Percentiles rank a stretch among this genome's conserved stretches.
Conservation (phyloP, 1,284 basidiomycete species). For the Puccinia coronata region DNA sequence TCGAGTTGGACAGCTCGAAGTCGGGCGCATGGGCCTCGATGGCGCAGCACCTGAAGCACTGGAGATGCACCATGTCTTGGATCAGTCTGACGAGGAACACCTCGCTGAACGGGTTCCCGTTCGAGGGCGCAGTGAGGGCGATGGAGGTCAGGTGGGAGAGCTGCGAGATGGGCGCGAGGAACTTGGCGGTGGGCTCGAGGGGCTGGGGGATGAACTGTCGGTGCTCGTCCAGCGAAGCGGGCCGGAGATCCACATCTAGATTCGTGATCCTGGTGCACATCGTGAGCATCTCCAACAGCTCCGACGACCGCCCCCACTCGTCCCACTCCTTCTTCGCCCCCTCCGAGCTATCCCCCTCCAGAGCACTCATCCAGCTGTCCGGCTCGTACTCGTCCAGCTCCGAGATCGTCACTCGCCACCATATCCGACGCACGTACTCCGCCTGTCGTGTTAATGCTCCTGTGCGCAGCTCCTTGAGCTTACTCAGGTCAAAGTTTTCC, state of each 20-base stretch:
- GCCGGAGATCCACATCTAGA: conserved; percentile 25
- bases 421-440: conserved; percentile 14
- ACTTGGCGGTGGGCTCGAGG: not conserved
- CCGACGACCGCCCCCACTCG: conserved; percentile 3
- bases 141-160: conserved; percentile 1
- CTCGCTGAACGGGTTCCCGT: conserved; percentile 5
- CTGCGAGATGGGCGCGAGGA: conserved; percentile 12
- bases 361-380: not conserved
- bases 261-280: not conserved
- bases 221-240: not conserved
- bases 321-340: not conserved
- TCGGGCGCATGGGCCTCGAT: conserved; percentile 8
- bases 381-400: conserved; percentile 22
- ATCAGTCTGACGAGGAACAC: conserved; percentile 14
- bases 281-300: conserved; percentile 16
- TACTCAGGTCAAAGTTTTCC: not conserved
- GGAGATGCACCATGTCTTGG: conserved; percentile 3
- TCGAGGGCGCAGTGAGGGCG: not conserved
- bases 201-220: not conserved
- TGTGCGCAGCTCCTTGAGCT: not conserved
- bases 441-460: conserved; percentile 1
- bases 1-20: not conserved
- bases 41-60: conserved; percentile 14
- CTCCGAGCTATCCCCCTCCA: not conserved
- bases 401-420: conserved; percentile 17